phyloP scores from a whole-genome alignment of 1,284 basidiomycete species.

The Ganoderma lingzhi region DNA sequence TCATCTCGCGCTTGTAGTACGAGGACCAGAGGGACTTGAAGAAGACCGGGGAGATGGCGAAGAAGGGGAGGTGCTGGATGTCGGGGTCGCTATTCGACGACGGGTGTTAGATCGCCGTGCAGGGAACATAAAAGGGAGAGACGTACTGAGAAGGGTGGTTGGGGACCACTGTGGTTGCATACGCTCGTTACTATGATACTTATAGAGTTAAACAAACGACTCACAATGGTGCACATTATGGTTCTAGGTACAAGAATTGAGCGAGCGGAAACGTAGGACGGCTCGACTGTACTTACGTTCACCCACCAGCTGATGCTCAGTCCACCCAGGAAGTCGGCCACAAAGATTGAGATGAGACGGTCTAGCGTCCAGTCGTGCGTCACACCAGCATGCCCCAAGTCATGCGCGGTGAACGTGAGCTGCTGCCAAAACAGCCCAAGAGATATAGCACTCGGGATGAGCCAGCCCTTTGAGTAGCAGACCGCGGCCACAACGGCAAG shows the following conservation, averaged over 20 bases:
- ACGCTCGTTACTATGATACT: slow-evolving; percentile 17
- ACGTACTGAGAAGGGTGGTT: slow-evolving; percentile 96
- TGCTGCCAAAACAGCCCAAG: slow-evolving; percentile 97
- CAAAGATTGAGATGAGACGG: slow-evolving; percentile 81
- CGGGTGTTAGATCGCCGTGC: slow-evolving; percentile 33
- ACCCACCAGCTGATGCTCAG: slow-evolving; percentile 99
- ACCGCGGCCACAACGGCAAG: slow-evolving; percentile 68
- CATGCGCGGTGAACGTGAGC: slow-evolving; percentile 91
- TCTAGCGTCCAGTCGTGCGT: slow-evolving; percentile 90
- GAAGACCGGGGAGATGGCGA: slow-evolving; percentile 92
- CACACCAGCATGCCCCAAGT: slow-evolving; percentile 94
- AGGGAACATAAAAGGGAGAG: slow-evolving; percentile 10
- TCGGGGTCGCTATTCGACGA: slow-evolving; percentile 83
- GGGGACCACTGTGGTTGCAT: slow-evolving; percentile 76
- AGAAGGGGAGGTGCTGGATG: slow-evolving; percentile 96
- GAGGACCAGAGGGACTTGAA: slow-evolving; percentile 90
- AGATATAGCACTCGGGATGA: slow-evolving; percentile 76
- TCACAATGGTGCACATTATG: slow-evolving; percentile 96
- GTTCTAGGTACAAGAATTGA: slow-evolving; percentile 61
- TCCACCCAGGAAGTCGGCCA: slow-evolving; percentile 91
- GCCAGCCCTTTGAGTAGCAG: slow-evolving; percentile 72
- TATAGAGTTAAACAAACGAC: slow-evolving; percentile 39
- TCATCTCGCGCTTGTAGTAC: slow-evolving; percentile 92
- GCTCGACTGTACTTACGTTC: slow-evolving; percentile 66
- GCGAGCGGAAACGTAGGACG: slow-evolving; percentile 3